Evolutionary conservation across 1,284 basidiomycete genomes (phyloP), one percentile per base, ranked within the genome.

Genomic region (Rhodotorula glutinis): DNA sequence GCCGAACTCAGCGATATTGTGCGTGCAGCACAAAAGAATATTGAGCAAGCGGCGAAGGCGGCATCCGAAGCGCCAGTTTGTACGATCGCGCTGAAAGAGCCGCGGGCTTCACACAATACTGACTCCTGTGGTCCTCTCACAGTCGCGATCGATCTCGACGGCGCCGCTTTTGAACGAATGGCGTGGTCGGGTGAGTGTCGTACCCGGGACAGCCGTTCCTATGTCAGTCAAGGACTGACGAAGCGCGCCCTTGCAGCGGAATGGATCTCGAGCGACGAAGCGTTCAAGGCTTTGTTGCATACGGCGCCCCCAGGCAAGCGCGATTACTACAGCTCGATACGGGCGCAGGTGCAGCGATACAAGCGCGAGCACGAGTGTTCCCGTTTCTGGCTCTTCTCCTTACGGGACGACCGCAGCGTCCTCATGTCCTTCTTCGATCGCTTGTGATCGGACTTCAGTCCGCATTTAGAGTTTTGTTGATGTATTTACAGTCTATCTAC

Each of bases 61-160:
- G 70, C 72, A 0, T 60, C 65, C 2, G 56, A 60, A 16, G 72
- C 72, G 1, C 70, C 72, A 1, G 70, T 72, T 19, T 72, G 66
- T 68, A 33, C 59, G 71, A n/a, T n/a, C n/a, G n/a, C n/a, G n/a
- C n/a, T n/a, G n/a, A n/a, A n/a, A n/a, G n/a, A n/a, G n/a, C n/a
- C n/a, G n/a, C n/a, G n/a, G n/a, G n/a, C n/a, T n/a, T n/a, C n/a
- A n/a, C 23, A 2, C 25, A 29, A 3, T 17, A 14, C 19, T 10
- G 27, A 9, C 8, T 54, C 5, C 16, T 25, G 0, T 25, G 0
- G 8, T 30, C 9, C 30, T 27, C 8, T 13, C 19, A 13, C 56
- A 73, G 74, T 75, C 51, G 71, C 74, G 4, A 57, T 75, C 57
- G 74, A 75, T 38, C 64, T 74, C 38, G 74, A 75, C 41, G 74